Evolutionary conservation across 768 basidiomycete genomes (phyloP), one percentile per base, ranked within the genome.

Genomic region (Leucosporidium scottii): DNA sequence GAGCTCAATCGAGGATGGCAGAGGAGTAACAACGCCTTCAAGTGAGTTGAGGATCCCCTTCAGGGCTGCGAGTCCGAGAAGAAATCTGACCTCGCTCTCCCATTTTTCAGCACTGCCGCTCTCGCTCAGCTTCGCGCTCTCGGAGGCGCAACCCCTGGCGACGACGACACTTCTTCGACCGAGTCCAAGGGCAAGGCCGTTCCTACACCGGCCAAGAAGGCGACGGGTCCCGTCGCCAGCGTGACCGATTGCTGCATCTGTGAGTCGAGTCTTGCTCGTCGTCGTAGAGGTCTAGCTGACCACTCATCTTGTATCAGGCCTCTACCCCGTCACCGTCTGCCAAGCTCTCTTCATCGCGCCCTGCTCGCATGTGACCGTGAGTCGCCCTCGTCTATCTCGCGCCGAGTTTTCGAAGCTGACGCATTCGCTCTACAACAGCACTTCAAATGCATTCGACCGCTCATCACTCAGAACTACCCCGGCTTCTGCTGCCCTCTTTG

Each of bases 281-380:
- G 20, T 28, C 1, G 36, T 48, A 27, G n/a, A 23, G n/a, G 4
- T 5, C n/a, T 18, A 31, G 56, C 21, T 55, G 8, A 51, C 18
- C 27, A 36, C 36, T 20, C 44, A 34, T 50, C 13, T 59, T 25
- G 47, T 18, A 20, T 12, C 23, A 85, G 84, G 85, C 77, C 79
- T 88, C 31, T 99, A 94, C 81, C 81, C 86, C 28, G 92, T 98
- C 0, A 88, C 91, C 1, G 93, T 97, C 77, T 90, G 87, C 69
- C 94, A 99, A 79, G 89, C 92, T 0, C 85, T 98, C 58, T 97
- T 99, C 81, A 93, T 99, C 76, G 92, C 94, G 34, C 94, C 94
- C 0, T 99, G 94, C 79, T 93, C 91, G 1, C 94, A 99, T 78
- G 87, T 92, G 7, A 73, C 72, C 8, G 64, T 65, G 2, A 0